Conservation (phyloP, 805 yeast species). For the Candida takata region DNA sequence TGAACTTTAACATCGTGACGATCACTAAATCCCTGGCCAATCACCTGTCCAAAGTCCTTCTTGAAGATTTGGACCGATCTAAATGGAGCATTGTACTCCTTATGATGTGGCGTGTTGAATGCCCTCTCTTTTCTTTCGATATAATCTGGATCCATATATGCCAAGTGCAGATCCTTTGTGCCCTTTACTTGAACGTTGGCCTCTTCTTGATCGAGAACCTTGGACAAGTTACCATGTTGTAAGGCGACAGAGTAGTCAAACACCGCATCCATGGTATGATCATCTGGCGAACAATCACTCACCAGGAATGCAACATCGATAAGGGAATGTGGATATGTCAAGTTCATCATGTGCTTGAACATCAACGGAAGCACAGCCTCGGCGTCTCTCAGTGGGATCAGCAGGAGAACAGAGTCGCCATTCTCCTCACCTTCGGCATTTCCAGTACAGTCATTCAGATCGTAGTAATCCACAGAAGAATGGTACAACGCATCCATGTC, state of each 20-base stretch:
- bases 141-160: conserved; percentile 64
- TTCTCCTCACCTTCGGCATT: conserved; percentile 38
- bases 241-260: conserved; percentile 58
- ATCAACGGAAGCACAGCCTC: conserved; percentile 71
- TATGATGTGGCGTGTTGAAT: conserved; percentile 60
- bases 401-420: conserved; percentile 59
- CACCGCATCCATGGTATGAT: conserved; percentile 57
- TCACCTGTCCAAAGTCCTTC: conserved; percentile 76
- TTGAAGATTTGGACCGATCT: conserved; percentile 73
- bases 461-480: conserved; percentile 52
- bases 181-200: conserved; percentile 39
- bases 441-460: conserved; percentile 52
- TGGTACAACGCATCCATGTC: conserved; percentile 35
- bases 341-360: conserved; percentile 78
- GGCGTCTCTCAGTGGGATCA: conserved; percentile 77
- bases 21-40: conserved; percentile 81
- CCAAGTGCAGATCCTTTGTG: conserved; percentile 53
- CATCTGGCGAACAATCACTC: conserved; percentile 67
- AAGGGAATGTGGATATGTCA: conserved; percentile 74
- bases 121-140: conserved; percentile 49
- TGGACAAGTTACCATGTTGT: conserved; percentile 62
- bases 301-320: conserved; percentile 78
- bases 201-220: conserved; percentile 35
- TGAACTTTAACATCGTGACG: conserved; percentile 82
- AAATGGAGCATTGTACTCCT: conserved; percentile 59